phyloP scores from a whole-genome alignment of 805 yeast genomes.

The Candida qinlingensis region DNA sequence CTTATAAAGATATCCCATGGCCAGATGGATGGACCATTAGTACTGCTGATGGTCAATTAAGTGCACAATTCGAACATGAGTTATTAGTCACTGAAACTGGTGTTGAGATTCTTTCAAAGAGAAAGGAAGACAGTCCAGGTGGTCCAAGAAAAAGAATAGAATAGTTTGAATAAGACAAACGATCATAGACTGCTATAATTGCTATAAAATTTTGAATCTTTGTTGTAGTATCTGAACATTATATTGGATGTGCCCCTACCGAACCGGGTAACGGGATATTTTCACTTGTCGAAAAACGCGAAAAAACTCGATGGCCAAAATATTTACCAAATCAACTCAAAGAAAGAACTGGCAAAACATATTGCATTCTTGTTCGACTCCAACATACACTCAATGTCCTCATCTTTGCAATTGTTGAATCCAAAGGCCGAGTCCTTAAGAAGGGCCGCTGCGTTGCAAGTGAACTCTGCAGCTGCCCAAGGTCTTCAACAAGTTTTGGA shows the following conservation, averaged over 20 bases:
- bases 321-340: neutral
- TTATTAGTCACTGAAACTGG: slow-evolving; percentile 90
- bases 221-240: neutral
- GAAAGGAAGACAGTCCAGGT: slow-evolving; percentile 81
- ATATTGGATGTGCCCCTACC: neutral
- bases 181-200: neutral
- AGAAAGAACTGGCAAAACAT: neutral
- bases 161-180: neutral
- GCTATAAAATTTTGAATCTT: neutral
- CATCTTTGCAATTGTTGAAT: slow-evolving; percentile 80
- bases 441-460: slow-evolving; percentile 92
- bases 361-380: neutral
- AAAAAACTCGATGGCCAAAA: slow-evolving; percentile 4
- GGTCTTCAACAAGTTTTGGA: slow-evolving; percentile 91
- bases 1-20: slow-evolving; percentile 79
- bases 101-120: slow-evolving; percentile 81
- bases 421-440: slow-evolving; percentile 98
- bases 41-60: slow-evolving; percentile 82
- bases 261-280: neutral
- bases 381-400: slow-evolving; percentile 35
- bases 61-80: slow-evolving; percentile 96
- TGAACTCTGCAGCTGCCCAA: slow-evolving; percentile 93
- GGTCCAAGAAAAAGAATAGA: slow-evolving; percentile 62
- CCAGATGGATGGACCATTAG: slow-evolving; percentile 97
- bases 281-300: neutral